Conservation (phyloP, 441 rosid genomes). For the Adansonia gregorii region DNA sequence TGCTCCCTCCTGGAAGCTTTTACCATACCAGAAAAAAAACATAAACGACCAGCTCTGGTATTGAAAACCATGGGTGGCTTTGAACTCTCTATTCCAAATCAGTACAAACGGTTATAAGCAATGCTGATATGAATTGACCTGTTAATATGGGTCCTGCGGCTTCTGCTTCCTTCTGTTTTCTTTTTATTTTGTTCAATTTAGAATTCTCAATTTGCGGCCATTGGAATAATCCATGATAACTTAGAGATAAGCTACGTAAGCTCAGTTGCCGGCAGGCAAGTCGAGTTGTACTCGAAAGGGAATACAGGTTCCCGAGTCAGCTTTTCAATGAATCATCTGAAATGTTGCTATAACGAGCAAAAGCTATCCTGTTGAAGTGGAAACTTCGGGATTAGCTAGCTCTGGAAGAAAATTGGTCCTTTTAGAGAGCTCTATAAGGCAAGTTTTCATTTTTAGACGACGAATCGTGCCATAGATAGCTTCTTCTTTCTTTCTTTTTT, state of each 20-base stretch:
- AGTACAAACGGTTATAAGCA: background rate
- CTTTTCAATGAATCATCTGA: too few species aligned
- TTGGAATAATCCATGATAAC: slow-evolving; percentile 6
- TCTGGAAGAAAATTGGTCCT: too few species aligned
- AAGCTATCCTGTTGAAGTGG: too few species aligned
- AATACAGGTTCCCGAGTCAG: background rate
- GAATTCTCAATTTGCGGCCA: too few species aligned
- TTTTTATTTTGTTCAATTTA: background rate
- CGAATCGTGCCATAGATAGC: too few species aligned
- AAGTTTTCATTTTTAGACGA: too few species aligned
- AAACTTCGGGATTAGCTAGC: too few species aligned
- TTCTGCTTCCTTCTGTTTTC: background rate
- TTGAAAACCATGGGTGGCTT: background rate
- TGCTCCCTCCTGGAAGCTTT: background rate
- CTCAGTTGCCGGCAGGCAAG: background rate
- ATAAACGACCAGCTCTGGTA: background rate
- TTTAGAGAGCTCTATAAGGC: too few species aligned
- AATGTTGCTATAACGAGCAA: too few species aligned
- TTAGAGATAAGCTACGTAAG: background rate
- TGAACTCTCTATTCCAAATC: background rate
- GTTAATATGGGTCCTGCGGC: background rate
- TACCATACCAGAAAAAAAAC: background rate
- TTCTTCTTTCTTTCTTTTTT: too few species aligned
- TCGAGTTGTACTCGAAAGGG: background rate
- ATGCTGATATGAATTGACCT: background rate